phyloP scores from a whole-genome alignment of 768 basidiomycete species.

The Leccinum variicolor region DNA sequence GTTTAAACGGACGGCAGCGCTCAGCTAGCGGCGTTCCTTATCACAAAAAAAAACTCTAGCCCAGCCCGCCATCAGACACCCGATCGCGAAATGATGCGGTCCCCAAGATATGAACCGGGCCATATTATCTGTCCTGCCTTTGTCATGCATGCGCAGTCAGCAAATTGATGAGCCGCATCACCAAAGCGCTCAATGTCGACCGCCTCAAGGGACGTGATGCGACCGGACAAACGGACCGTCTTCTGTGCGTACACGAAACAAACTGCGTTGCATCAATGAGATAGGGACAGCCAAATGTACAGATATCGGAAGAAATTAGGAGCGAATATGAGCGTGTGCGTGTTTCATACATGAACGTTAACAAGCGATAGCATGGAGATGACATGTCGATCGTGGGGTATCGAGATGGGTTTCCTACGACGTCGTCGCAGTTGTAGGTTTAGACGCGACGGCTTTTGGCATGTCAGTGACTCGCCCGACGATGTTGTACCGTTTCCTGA shows the following conservation, averaged over 20 bases:
- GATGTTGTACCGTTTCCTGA: constrained; percentile 83
- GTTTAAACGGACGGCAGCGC: background rate
- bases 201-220: background rate
- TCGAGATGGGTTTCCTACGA: background rate
- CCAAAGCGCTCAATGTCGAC: background rate
- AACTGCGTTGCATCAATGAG: background rate
- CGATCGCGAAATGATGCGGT: background rate
- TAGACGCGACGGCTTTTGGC: constrained; percentile 34
- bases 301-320: background rate
- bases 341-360: background rate
- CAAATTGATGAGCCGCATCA: background rate
- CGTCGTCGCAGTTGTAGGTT: background rate
- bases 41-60: background rate
- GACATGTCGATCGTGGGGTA: background rate
- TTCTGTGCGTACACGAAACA: background rate
- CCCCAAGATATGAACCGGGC: background rate
- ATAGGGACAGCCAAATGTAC: background rate
- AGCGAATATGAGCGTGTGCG: background rate
- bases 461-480: constrained; percentile 71
- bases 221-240: background rate
- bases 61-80: background rate
- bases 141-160: background rate
- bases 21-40: background rate
- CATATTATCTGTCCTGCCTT: background rate
- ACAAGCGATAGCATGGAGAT: background rate